Base-by-base conservation (phyloP, 371 early-diverging fungal species). In the Vairimorpha necatrix region DNA sequence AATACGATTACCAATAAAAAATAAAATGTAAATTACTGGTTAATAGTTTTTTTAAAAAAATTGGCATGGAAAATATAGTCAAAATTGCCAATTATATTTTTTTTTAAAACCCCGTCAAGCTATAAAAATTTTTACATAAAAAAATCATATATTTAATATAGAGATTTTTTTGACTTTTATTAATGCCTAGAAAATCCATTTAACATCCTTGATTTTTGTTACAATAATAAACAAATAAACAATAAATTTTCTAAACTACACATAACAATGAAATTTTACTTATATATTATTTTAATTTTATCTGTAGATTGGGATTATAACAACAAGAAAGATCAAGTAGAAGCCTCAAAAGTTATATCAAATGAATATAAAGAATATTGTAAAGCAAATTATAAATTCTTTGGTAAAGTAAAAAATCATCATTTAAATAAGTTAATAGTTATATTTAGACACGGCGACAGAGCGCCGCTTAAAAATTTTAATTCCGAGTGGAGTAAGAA, bases 401-500 rank as follows among this genome's bases (percentile, higher is more conserved):
- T 53, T 47, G 30, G 26, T 26, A 72, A 65, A 22, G 34, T n/a
- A 30, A 39, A 47, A 0, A 62, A 72, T 54, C 65, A 65, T 36
- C 58, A 72, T 20, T 54, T 72, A 32, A 66, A 72, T 48, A 72
- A 65, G 47, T 33, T 80, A 6, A 61, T 76, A 34, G 81, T 79
- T 13, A 53, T 83, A n/a, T 75, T 74, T 62, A 71, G 84, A 48
- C 84, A 83, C 70, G 84, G 84, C 13, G 84, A 81, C 24, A 72
- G 81, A 24, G 38, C 80, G 3, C 83, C 83, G 2, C 1, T 81
- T 1, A 50, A 42, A 34, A 67, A 69, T 46, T 53, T 30, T 26
- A 26, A 30, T 33, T 36, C 69, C 13, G 33, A 34, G 36, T 81
- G 81, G 81, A 32, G 50, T 16, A 48, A 73, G 18, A 66, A 72